phyloP scores from a whole-genome alignment of 768 basidiomycete genomes.

The Crepidotus variabilis region DNA sequence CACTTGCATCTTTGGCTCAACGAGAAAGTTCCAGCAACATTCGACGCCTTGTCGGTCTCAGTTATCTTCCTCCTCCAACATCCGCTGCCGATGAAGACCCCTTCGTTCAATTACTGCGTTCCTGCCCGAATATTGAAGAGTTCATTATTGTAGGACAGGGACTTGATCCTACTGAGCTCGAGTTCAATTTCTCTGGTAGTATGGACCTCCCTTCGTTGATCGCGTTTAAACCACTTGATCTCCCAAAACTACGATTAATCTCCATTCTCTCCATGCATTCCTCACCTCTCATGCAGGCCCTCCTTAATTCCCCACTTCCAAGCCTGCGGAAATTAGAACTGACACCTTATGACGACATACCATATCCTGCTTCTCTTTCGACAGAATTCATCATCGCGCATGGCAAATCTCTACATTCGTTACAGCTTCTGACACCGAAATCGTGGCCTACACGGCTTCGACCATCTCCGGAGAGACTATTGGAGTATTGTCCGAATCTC shows the following conservation, averaged over 20 bases:
- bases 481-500: slow-evolving; percentile 49
- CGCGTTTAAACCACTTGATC: slow-evolving; percentile 41
- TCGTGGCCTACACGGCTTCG: slow-evolving; percentile 61
- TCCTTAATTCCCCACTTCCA: slow-evolving; percentile 61
- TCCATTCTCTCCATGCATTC: slow-evolving; percentile 63
- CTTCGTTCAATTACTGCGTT: slow-evolving; percentile 52
- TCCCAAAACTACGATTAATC: slow-evolving; percentile 57
- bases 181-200: slow-evolving; percentile 24
- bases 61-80: slow-evolving; percentile 37
- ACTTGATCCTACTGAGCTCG: slow-evolving; percentile 48
- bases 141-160: slow-evolving; percentile 63
- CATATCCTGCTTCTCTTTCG: slow-evolving; percentile 52
- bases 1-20: slow-evolving; percentile 44
- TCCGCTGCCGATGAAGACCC: slow-evolving; percentile 44
- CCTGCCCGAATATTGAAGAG: slow-evolving; percentile 54
- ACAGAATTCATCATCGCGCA: slow-evolving; percentile 58
- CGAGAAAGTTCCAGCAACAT: slow-evolving; percentile 50
- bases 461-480: slow-evolving; percentile 46
- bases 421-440: slow-evolving; percentile 67
- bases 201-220: slow-evolving; percentile 24
- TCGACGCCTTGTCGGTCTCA: slow-evolving; percentile 50
- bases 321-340: slow-evolving; percentile 59
- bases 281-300: slow-evolving; percentile 57
- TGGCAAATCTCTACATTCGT: slow-evolving; percentile 52
- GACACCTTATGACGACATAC: slow-evolving; percentile 71